Conservation (phyloP, 1,284 basidiomycete species). For the Trametes hirsuta region DNA sequence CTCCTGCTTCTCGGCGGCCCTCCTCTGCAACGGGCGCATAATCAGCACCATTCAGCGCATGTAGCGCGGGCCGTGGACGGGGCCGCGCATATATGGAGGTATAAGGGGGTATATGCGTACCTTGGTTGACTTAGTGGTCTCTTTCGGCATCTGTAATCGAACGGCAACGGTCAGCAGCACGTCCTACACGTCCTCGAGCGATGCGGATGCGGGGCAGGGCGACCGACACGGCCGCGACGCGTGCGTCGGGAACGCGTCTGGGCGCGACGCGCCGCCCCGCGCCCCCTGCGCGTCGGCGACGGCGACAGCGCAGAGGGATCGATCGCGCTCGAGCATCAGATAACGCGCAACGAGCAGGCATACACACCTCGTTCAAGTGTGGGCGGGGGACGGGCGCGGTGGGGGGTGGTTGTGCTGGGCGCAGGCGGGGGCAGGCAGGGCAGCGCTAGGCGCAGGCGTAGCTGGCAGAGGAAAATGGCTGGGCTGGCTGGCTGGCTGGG, state of each 20-base stretch:
- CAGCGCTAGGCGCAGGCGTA: slow-evolving; percentile 33
- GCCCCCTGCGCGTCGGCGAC: slow-evolving; percentile 18
- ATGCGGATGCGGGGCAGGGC: slow-evolving; percentile 17
- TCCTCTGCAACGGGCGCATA: slow-evolving; percentile 51
- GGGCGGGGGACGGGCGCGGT: slow-evolving; percentile 17
- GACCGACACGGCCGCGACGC: slow-evolving; percentile 27
- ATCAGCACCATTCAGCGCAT: slow-evolving; percentile 17
- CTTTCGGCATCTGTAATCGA: slow-evolving; percentile 78
- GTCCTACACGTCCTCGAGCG: slow-evolving; percentile 35
- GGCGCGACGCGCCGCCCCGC: slow-evolving; percentile 30
- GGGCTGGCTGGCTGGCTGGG: slow-evolving; percentile 28
- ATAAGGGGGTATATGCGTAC: slow-evolving; percentile 43
- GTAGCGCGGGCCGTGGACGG: slow-evolving; percentile 6
- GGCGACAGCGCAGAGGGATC: slow-evolving; percentile 25
- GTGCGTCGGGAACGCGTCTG: slow-evolving; percentile 31
- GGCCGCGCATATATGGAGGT: slow-evolving; percentile 3
- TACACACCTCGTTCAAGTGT: slow-evolving; percentile 26
- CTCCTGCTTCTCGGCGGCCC: slow-evolving; percentile 73
- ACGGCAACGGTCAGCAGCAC: slow-evolving; percentile 37
- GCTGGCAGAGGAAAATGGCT: slow-evolving; percentile 29
- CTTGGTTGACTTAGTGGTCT: slow-evolving; percentile 76
- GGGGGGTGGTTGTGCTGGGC: slow-evolving; percentile 16
- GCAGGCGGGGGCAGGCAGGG: slow-evolving; percentile 21
- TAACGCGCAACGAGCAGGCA: slow-evolving; percentile 16
- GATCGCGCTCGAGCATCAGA: slow-evolving; percentile 27